Base-by-base conservation (phyloP, 2,329 filamentous ascomycete genomes). In the Epichloe brachyelytri region DNA sequence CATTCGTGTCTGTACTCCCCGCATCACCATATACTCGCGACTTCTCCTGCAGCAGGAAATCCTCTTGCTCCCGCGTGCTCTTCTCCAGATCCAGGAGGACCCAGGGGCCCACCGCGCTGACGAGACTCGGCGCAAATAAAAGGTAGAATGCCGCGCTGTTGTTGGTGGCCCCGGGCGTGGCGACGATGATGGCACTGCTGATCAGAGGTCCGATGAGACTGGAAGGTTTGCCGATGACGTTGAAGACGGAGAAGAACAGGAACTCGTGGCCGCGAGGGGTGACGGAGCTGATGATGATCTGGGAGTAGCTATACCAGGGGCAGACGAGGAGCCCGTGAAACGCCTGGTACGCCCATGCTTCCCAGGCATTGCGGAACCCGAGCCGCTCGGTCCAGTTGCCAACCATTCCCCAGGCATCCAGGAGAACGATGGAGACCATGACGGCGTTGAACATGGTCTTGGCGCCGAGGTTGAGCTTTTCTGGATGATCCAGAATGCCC, bases 231-330 rank as follows among this genome's bases (percentile, higher is more conserved):
- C 82, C 81, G 30, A 85, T 76, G 57, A 85, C 83, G 54, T 76
- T 80, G 65, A 85, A 85, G 1, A 86, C 64, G 45, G 73, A 77
- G 71, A 86, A 86, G 70, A 86, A 86, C 11, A 86, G 67, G 58
- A 84, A 85, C 56, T 85, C 83, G 58, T 84, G 80, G 38, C 82
- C 82, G 5, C 79, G 71, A 0, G 82, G 82, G 0, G 81, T 84
- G 2, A 86, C 80, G 57, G 84, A 82, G 3, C 76, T 79, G 56
- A 86, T 86, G 75, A 86, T 82, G 58, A 82, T 85, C 61, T 85
- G 82, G 0, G 75, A 79, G 63, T 86, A 86, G 46, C 77, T 80
- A 63, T 85, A 85, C 81, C 81, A 85, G 0, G 82, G 81, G 55
- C 81, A 83, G 6, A 85, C 78, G 45, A 84, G 74, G 1, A 86